These are phyloP conservation scores for Xylariales sp. DNA, from an alignment of 2,329 filamentous ascomycete genomes.

Conservation along the genomic window DNA sequence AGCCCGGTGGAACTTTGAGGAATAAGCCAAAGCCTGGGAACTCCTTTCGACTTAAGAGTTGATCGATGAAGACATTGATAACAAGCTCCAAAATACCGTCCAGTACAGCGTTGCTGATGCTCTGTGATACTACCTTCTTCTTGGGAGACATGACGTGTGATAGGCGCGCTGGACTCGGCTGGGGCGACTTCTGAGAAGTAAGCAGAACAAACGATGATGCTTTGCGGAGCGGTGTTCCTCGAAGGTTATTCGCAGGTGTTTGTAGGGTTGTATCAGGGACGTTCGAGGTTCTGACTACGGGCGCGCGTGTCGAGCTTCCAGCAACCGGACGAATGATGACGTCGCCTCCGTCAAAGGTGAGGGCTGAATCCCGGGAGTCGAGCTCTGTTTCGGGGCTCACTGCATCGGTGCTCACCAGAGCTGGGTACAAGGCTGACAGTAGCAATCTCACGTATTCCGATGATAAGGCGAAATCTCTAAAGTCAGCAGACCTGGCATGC, in stretches of 20 bases:
- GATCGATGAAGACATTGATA: slow-evolving; percentile 76
- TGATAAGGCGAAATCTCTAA: slow-evolving; percentile 74
- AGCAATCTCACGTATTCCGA: slow-evolving; percentile 81
- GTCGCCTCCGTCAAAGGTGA: slow-evolving; percentile 82
- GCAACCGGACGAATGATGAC: slow-evolving; percentile 74
- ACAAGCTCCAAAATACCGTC: slow-evolving; percentile 75
- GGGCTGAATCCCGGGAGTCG: slow-evolving; percentile 72
- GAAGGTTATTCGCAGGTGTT: slow-evolving; percentile 27
- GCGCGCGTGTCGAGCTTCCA: slow-evolving; percentile 54
- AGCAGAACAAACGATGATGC: slow-evolving; percentile 90
- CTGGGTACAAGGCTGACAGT: slow-evolving; percentile 76
- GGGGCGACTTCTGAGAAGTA: slow-evolving; percentile 60
- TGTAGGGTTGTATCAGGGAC: slow-evolving; percentile 45
- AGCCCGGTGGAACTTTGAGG: slow-evolving; percentile 83
- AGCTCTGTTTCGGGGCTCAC: slow-evolving; percentile 82
- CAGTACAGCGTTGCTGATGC: slow-evolving; percentile 64
- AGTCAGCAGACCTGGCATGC: slow-evolving; percentile 69
- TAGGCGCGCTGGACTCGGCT: slow-evolving; percentile 58
- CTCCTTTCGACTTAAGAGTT: slow-evolving; percentile 81
- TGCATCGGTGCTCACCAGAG: slow-evolving; percentile 79
- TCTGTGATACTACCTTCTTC: slow-evolving; percentile 44
- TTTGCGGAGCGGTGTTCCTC: slow-evolving; percentile 64
- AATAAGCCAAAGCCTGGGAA: slow-evolving; percentile 85
- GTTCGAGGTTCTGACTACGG: slow-evolving; percentile 69
- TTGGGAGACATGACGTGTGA: slow-evolving; percentile 58